These are phyloP conservation scores for Neurospora sp. DNA, from an alignment of 495 filamentous ascomycete genomes.

Conservation along the genomic window DNA sequence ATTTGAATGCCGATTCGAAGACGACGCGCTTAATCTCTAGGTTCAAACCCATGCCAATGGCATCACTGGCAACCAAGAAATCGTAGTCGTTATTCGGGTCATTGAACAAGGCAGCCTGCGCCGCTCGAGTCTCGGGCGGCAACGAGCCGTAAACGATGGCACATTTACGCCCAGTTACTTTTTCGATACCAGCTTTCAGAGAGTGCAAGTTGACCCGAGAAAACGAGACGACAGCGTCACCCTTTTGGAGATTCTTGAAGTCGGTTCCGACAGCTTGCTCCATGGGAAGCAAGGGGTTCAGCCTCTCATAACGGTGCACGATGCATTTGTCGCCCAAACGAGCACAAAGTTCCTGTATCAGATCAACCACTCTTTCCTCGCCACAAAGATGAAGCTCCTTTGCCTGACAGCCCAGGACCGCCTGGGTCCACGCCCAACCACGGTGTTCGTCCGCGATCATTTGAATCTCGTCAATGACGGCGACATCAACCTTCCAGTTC, in stretches of 20 bases:
- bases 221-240: constrained; percentile 84
- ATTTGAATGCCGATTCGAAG: constrained; percentile 70
- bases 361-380: constrained; percentile 68
- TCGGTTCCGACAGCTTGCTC: constrained; percentile 48
- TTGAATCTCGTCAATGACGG: constrained; percentile 96
- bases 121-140: constrained; percentile 83
- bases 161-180: constrained; percentile 60
- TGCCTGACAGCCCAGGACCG: constrained; percentile 74
- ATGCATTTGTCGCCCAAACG: constrained; percentile 73
- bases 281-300: constrained; percentile 66
- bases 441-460: constrained; percentile 76
- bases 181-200: constrained; percentile 69
- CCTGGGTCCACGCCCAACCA: constrained; percentile 96
- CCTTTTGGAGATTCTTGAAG: constrained; percentile 62
- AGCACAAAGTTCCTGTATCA: constrained; percentile 72
- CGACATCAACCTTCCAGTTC: constrained; percentile 64
- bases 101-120: constrained; percentile 89
- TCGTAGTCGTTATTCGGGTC: constrained; percentile 92
- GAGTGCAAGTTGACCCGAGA: constrained; percentile 72
- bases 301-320: constrained; percentile 69
- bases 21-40: constrained; percentile 85
- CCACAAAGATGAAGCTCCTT: constrained; percentile 91
- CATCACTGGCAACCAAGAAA: constrained; percentile 86
- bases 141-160: constrained; percentile 89
- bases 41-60: constrained; percentile 96